Conservation (phyloP, 208 protist species). For the Kentomonas sorsogonicus region DNA sequence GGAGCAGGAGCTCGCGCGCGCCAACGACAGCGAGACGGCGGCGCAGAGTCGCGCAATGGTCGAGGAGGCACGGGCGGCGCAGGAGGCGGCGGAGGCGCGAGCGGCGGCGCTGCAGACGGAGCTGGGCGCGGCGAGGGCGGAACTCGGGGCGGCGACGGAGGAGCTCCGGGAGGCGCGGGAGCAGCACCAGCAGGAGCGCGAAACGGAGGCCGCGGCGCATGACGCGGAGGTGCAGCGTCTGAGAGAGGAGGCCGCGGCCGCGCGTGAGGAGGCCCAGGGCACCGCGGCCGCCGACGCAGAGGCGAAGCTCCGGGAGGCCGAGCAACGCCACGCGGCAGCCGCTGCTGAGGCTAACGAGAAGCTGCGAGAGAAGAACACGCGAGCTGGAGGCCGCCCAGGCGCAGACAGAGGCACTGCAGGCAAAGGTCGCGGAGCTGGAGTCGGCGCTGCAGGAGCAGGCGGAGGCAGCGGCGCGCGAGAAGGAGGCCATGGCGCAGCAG, state of each 20-base stretch:
- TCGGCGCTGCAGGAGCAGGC: constrained; percentile 1
- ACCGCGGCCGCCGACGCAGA: neutral
- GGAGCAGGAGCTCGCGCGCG: too few species aligned
- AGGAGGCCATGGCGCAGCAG: neutral
- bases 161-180: too few species aligned
- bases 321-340: neutral
- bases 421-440: neutral
- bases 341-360: neutral
- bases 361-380: too few species aligned
- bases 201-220: neutral
- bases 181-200: neutral
- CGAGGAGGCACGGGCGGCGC: neutral
- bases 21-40: too few species aligned
- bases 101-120: neutral
- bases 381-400: too few species aligned
- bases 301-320: neutral
- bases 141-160: too few species aligned
- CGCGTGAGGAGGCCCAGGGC: neutral
- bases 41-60: too few species aligned
- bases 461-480: neutral
- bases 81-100: too few species aligned
- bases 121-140: neutral
- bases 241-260: neutral
- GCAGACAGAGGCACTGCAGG: neutral
- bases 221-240: neutral